phyloP scores from a whole-genome alignment of 345 rosid genomes.

The Brassica rapa region DNA sequence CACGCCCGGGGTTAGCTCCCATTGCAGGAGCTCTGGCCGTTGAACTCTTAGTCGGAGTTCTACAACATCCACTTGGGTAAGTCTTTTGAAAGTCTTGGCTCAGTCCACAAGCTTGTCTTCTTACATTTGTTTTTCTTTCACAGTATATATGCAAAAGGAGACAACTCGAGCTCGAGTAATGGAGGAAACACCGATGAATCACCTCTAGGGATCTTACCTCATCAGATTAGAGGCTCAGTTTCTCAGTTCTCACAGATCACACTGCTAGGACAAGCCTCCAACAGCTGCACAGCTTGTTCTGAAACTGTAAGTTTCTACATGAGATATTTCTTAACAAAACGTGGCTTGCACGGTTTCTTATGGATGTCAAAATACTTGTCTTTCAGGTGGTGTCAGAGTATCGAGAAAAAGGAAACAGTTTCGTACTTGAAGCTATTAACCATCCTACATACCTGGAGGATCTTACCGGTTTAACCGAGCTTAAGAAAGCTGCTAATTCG shows the following conservation, averaged over 20 bases:
- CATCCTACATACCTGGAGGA: constrained; percentile 95
- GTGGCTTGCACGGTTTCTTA: neutral
- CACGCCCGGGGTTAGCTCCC: constrained; percentile 95
- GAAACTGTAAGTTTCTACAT: constrained; percentile 56
- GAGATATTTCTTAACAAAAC: neutral
- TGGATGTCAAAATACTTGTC: neutral
- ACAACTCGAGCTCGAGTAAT: constrained; percentile 48
- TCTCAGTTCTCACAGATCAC: constrained; percentile 83
- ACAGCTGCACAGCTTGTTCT: constrained; percentile 90
- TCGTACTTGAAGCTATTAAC: constrained; percentile 81
- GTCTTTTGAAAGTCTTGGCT: constrained; percentile 16
- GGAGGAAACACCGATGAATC: constrained; percentile 52
- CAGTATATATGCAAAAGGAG: constrained; percentile 73
- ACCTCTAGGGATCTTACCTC: constrained; percentile 91
- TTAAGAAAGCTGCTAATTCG: constrained; percentile 69
- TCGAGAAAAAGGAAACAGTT: constrained; percentile 61
- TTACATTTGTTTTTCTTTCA: constrained; percentile 11
- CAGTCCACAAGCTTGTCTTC: constrained; percentile 9
- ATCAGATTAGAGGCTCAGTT: constrained; percentile 87
- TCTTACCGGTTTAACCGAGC: constrained; percentile 85
- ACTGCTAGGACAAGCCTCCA: constrained; percentile 76
- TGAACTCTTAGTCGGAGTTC: constrained; percentile 78
- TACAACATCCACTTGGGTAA: constrained; percentile 91
- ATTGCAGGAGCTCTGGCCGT: constrained; percentile 90
- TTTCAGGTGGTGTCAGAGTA: constrained; percentile 79